Base-by-base conservation (phyloP, 73 alveolate genomes). In the Loxodes magnus region DNA sequence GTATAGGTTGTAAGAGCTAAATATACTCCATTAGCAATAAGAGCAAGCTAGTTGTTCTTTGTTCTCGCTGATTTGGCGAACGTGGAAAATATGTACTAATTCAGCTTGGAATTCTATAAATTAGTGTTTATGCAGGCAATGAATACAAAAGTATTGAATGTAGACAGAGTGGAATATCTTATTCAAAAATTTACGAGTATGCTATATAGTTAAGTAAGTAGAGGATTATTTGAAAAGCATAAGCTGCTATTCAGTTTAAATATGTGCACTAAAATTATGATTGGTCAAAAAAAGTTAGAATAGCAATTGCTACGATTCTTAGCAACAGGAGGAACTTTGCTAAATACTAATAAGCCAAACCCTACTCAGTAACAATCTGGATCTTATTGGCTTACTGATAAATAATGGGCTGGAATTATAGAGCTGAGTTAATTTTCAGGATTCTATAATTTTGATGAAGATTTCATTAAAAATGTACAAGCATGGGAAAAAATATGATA, bases 21-120 rank as follows among this genome's bases (percentile, higher is more conserved):
- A 12, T 92, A 84, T 87, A 80, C 97, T 35, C 96, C 99, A 19
- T 99, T 96, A 16, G 98, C 99, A 26, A 81, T 84, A 33, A 80
- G 99, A 56, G 92, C 98, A 43, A 82, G 98, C 4, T 72, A 90
- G 5, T 74, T 95, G 76, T 95, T 95, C 97, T 80, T 80, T 50
- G 74, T 76, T 27, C 46, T 80, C 10, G 64, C 76, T 5, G 93
- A 80, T 51, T 35, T 80, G 29, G 79, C 91, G 68, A 52, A 89
- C 76, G 74, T 92, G 43, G 96, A 88, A 49, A 97, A 97, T 22
- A 92, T 92, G 96, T 92, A 92, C 79, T 95, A 92, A 68, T 88
- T 84, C 51, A 77, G 95, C 10, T 74, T 92, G 41, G 79, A 88
- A 58, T 92, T 94, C 93, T 91, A 87, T 78, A 71, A 78, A 51